Evolutionary conservation across 2,329 filamentous ascomycete genomes (phyloP).

Genomic region (Paecilomyces sp.): DNA sequence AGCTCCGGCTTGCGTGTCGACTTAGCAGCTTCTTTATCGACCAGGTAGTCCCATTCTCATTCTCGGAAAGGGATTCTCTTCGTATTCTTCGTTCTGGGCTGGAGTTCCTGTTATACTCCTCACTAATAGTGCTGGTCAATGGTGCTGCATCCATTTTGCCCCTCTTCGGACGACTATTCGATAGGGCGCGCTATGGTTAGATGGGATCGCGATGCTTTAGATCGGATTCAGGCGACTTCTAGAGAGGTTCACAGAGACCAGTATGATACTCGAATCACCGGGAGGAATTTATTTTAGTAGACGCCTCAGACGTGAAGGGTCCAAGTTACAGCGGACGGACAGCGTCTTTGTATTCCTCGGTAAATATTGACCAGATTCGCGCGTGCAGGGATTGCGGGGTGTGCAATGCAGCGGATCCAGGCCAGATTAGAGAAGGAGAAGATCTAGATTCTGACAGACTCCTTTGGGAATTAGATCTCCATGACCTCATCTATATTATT

Average conservation of each 20-base stretch:
- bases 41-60: slow-evolving; percentile 8
- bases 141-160: slow-evolving; percentile 10
- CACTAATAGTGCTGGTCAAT: slow-evolving; percentile 10
- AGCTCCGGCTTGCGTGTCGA: slow-evolving; percentile 19
- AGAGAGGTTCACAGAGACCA: background rate
- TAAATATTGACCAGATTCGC: background rate
- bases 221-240: background rate
- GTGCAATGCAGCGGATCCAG: background rate
- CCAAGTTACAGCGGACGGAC: background rate
- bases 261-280: background rate
- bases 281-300: background rate
- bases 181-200: background rate
- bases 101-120: slow-evolving; percentile 8
- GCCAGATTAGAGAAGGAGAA: background rate
- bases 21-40: slow-evolving; percentile 20
- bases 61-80: slow-evolving; percentile 4
- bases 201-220: background rate
- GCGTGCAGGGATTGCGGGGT: background rate
- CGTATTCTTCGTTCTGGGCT: slow-evolving; percentile 8
- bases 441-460: background rate
- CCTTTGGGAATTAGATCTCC: background rate
- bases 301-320: background rate
- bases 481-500: background rate
- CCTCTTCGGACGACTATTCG: background rate
- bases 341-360: background rate